Evolutionary conservation across 768 basidiomycete species (phyloP).

Genomic region (Bullera alba): DNA sequence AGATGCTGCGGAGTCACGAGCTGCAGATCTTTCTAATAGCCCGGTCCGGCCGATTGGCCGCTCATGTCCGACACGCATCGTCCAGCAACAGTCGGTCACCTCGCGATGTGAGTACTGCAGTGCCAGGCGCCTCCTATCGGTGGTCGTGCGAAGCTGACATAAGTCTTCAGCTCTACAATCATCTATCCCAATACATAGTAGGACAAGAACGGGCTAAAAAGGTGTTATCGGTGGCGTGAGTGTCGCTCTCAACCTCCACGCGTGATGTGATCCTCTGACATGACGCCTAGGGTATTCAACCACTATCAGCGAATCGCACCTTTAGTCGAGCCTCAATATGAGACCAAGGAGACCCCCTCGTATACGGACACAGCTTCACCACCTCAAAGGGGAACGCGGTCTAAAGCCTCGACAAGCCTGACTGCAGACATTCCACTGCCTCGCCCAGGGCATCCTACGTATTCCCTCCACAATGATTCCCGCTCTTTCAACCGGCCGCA

Average conservation of each 20-base stretch:
- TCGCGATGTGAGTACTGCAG: neutral
- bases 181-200: conserved; percentile 80
- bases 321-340: no score
- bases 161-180: conserved; percentile 62
- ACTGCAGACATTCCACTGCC: neutral
- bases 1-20: neutral
- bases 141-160: neutral
- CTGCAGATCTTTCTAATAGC: conserved; percentile 8
- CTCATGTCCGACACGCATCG: neutral
- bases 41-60: conserved; percentile 2
- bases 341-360: no score
- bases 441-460: neutral
- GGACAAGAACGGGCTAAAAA: conserved; percentile 92
- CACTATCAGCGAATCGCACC: conserved; percentile 75
- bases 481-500: no score
- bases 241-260: conserved; percentile 19
- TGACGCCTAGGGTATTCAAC: conserved; percentile 70
- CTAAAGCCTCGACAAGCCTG: no score
- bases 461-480: no score
- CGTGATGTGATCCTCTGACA: neutral
- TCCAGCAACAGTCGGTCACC: neutral
- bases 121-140: neutral
- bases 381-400: no score
- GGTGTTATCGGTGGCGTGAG: conserved; percentile 86
- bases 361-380: no score